Evolutionary conservation across 2,329 filamentous ascomycete species (phyloP).

Genomic region (Scedosporium boydii): DNA sequence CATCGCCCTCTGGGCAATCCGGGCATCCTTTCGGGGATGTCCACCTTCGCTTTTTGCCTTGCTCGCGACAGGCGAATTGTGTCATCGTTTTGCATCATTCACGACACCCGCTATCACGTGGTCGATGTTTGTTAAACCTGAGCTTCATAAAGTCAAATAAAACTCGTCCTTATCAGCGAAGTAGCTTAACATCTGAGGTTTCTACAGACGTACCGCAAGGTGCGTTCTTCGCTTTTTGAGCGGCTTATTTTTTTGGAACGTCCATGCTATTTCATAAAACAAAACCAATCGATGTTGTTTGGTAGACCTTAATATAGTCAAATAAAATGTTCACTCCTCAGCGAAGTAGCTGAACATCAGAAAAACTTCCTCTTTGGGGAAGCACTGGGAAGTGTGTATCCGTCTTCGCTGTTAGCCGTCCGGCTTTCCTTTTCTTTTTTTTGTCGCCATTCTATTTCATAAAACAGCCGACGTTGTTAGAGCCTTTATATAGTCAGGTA

Average conservation of each 20-base stretch:
- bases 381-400: too few relatives aligned
- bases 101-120: neutral
- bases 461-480: constrained; percentile 6
- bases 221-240: too few relatives aligned
- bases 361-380: neutral
- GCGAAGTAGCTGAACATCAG: neutral
- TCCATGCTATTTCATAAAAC: neutral
- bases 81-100: neutral
- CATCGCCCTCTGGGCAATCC: neutral
- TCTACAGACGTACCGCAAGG: too few relatives aligned
- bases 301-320: neutral
- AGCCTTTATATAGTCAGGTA: constrained; percentile 13
- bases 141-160: neutral
- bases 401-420: too few relatives aligned
- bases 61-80: neutral
- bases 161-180: neutral
- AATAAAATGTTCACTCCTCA: neutral
- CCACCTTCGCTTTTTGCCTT: neutral
- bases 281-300: neutral
- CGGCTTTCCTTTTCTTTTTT: too few relatives aligned
- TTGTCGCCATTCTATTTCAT: too few relatives aligned
- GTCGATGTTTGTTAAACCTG: neutral
- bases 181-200: too few relatives aligned
- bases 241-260: too few relatives aligned
- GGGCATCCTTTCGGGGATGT: neutral